Evolutionary conservation across 2,329 filamentous ascomycete genomes (phyloP).

Genomic region (Clarireedia monteithiana): DNA sequence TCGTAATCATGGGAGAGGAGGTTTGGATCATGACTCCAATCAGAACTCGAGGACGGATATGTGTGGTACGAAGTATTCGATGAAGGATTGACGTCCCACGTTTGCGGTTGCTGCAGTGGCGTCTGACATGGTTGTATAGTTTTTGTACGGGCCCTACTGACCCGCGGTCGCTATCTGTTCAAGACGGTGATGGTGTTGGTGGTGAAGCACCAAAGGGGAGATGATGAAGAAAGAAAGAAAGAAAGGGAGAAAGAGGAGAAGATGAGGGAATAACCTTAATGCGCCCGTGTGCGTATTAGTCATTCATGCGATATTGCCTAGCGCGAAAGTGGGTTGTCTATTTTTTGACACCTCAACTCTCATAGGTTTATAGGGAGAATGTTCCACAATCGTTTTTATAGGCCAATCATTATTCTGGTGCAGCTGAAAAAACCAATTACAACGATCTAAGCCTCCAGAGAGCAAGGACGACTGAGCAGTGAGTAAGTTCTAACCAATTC

Average conservation of each 20-base stretch:
- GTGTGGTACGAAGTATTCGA: conserved; percentile 12
- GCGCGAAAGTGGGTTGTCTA: too few relatives aligned
- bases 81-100: conserved; percentile 1
- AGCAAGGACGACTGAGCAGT: too few relatives aligned
- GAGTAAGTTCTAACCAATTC: too few relatives aligned
- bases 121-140: conserved; percentile 17
- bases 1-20: conserved; percentile 2
- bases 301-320: too few relatives aligned
- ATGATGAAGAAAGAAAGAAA: background rate
- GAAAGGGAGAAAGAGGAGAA: background rate
- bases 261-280: background rate
- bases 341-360: too few relatives aligned
- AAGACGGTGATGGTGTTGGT: background rate
- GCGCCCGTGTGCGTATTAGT: too few relatives aligned
- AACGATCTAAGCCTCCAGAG: too few relatives aligned
- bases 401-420: too few relatives aligned
- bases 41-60: background rate
- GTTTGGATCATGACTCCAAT: conserved; percentile 2
- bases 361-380: too few relatives aligned
- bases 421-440: too few relatives aligned
- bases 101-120: conserved; percentile 8
- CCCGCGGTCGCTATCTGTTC: conserved; percentile 11
- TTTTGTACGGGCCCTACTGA: conserved; percentile 19
- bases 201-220: background rate
- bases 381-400: too few relatives aligned